These are phyloP conservation scores for Salix viminalis DNA, from an alignment of 345 rosid genomes.

Conservation along the genomic window DNA sequence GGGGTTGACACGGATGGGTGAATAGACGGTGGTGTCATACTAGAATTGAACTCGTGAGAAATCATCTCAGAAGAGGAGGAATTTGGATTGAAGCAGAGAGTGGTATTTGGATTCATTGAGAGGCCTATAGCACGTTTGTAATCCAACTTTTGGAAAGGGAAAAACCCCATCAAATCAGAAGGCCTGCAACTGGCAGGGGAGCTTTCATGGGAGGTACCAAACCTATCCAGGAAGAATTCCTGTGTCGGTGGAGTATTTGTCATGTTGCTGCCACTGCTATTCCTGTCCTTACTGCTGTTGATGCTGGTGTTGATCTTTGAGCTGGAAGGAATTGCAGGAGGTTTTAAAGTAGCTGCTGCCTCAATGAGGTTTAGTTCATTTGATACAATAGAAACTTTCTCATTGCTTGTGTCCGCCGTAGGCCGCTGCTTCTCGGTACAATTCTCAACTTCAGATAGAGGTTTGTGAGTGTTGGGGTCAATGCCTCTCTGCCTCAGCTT, in stretches of 20 bases:
- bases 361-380: slow-evolving; percentile 14
- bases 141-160: slow-evolving; percentile 55
- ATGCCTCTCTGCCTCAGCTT: slow-evolving; percentile 30
- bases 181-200: slow-evolving; percentile 21
- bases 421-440: slow-evolving; percentile 30
- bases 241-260: slow-evolving; percentile 29
- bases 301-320: slow-evolving; percentile 7
- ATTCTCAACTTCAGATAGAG: slow-evolving; percentile 41
- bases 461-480: slow-evolving; percentile 28
- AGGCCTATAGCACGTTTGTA: slow-evolving; percentile 39
- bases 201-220: slow-evolving; percentile 22
- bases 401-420: slow-evolving; percentile 13
- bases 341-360: slow-evolving; percentile 18
- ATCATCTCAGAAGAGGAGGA: slow-evolving; percentile 30
- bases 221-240: slow-evolving; percentile 48
- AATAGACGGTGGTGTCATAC: slow-evolving; percentile 19
- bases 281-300: neutral
- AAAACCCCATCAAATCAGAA: slow-evolving; percentile 42
- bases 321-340: slow-evolving; percentile 18
- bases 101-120: slow-evolving; percentile 25
- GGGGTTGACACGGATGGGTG: slow-evolving; percentile 35
- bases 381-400: slow-evolving; percentile 19
- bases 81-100: slow-evolving; percentile 38
- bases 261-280: slow-evolving; percentile 1
- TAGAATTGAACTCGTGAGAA: slow-evolving; percentile 23